These are phyloP conservation scores for Exsudoporus floridanus DNA, from an alignment of 1,284 basidiomycete species.

Conservation along the genomic window DNA sequence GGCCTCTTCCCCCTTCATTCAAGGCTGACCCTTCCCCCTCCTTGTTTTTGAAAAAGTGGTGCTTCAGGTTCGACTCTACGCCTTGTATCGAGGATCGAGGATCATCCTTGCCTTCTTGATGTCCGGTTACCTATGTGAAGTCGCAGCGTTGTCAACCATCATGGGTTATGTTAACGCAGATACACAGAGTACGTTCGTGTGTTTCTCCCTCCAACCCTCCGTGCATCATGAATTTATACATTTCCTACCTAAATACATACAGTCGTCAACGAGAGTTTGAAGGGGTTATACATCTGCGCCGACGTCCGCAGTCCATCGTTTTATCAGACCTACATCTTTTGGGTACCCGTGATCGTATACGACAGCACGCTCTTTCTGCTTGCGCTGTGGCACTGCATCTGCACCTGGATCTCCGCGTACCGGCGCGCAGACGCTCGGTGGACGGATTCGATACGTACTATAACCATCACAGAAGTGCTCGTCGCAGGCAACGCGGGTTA, in stretches of 20 bases:
- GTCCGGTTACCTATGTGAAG: slow-evolving; percentile 8
- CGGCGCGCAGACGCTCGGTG: background rate
- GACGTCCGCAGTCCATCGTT: background rate
- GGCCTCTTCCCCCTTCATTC: background rate
- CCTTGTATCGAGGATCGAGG: slow-evolving; percentile 19
- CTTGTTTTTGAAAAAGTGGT: slow-evolving; percentile 3
- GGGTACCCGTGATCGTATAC: slow-evolving; percentile 20
- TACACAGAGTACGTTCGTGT: slow-evolving; percentile 3
- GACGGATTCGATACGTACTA: background rate
- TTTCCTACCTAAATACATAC: too few species aligned
- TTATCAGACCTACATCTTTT: slow-evolving; percentile 9
- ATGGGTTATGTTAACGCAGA: background rate
- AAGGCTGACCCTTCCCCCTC: background rate
- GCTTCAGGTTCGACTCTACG: slow-evolving; percentile 21
- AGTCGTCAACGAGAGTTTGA: too few species aligned
- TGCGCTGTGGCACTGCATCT: slow-evolving; percentile 12
- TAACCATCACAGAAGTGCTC: slow-evolving; percentile 8
- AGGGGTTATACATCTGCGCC: too few species aligned
- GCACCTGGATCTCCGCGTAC: slow-evolving; percentile 4
- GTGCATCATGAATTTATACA: too few species aligned
- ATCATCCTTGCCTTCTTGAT: slow-evolving; percentile 4
- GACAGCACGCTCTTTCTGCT: slow-evolving; percentile 16
- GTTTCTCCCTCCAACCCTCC: too few species aligned
- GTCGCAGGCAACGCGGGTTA: slow-evolving; percentile 18
- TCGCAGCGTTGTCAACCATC: slow-evolving; percentile 7